Percentiles rank a stretch among this genome's conserved stretches.
Conservation (phyloP, 331 rosid species). For the Pyrus hybrid region DNA sequence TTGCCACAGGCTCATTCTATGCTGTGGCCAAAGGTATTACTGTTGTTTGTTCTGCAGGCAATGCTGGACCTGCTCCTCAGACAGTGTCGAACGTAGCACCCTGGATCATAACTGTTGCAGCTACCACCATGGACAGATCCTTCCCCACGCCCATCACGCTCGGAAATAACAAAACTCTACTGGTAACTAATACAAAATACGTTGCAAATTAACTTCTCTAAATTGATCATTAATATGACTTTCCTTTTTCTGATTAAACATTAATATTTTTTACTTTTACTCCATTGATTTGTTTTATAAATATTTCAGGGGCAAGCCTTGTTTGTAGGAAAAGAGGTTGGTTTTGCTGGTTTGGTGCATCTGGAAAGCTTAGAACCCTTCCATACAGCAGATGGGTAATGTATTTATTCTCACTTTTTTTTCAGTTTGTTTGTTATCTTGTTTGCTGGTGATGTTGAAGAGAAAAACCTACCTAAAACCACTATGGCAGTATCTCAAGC, state of each 20-base stretch:
- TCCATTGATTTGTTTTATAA: background rate
- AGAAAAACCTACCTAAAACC: too few relatives aligned
- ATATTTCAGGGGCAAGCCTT: constrained; percentile 24
- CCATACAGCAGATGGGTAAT: background rate
- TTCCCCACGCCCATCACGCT: constrained; percentile 26
- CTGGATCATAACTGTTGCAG: constrained; percentile 23
- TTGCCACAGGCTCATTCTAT: constrained; percentile 25
- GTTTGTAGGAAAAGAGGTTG: constrained; percentile 13
- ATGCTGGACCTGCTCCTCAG: constrained; percentile 17
- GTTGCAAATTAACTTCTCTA: too few relatives aligned
- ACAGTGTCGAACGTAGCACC: constrained; percentile 21
- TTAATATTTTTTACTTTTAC: background rate
- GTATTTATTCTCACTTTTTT: background rate
- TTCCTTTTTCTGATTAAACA: background rate
- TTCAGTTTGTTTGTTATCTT: background rate
- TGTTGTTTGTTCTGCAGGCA: constrained; percentile 21
- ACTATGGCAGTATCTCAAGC: too few relatives aligned
- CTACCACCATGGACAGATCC: constrained; percentile 23
- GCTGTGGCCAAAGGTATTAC: constrained; percentile 23
- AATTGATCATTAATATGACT: too few relatives aligned
- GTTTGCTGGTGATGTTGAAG: background rate
- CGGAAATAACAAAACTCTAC: constrained; percentile 26
- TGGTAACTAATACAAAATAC: background rate
- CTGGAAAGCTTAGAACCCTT: constrained; percentile 10
- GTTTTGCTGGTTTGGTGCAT: constrained; percentile 23